Conservation (phyloP, 2,329 filamentous ascomycete species). For the Acrocalymma vagum region DNA sequence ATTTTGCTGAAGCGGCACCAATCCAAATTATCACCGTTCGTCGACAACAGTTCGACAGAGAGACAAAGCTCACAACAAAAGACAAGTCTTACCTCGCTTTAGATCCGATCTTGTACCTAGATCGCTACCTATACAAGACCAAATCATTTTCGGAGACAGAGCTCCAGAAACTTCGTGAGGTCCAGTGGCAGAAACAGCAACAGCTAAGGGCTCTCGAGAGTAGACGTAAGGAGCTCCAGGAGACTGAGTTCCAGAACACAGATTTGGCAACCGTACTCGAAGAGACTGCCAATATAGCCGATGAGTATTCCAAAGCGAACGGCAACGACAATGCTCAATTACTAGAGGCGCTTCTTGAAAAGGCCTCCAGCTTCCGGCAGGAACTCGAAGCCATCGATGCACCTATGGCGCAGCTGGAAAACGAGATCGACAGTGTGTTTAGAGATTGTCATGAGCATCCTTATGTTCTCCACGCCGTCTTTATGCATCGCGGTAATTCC, state of each 20-base stretch:
- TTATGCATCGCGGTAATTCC: conserved; percentile 80
- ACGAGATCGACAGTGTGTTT: conserved; percentile 67
- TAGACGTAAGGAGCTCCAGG: conserved; percentile 52
- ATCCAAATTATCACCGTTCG: conserved; percentile 91
- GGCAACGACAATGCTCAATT: conserved; percentile 22
- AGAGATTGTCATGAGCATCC: conserved; percentile 69
- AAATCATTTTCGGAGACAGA: conserved; percentile 41
- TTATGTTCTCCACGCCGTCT: conserved; percentile 89
- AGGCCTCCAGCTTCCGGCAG: conserved; percentile 30
- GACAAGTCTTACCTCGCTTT: conserved; percentile 73
- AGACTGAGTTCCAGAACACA: conserved; percentile 40
- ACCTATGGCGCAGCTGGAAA: conserved; percentile 57
- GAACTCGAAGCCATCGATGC: conserved; percentile 35
- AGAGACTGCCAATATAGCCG: conserved; percentile 36
- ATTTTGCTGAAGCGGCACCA: conserved; percentile 73
- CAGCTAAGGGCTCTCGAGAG: conserved; percentile 66
- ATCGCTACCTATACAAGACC: conserved; percentile 71
- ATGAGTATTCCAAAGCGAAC: conserved; percentile 22
- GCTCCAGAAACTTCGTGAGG: conserved; percentile 70
- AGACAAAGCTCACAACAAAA: conserved; percentile 54
- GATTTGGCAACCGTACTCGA: conserved; percentile 39
- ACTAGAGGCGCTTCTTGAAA: conserved; percentile 23
- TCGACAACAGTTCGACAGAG: conserved; percentile 76
- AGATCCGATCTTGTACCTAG: conserved; percentile 83
- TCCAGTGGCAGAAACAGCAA: conserved; percentile 78